A percentile compares a stretch with the other conserved stretches of the same genome.
phyloP scores from a whole-genome alignment of 495 filamentous ascomycete genomes.

The Penicillium bovifimosum region DNA sequence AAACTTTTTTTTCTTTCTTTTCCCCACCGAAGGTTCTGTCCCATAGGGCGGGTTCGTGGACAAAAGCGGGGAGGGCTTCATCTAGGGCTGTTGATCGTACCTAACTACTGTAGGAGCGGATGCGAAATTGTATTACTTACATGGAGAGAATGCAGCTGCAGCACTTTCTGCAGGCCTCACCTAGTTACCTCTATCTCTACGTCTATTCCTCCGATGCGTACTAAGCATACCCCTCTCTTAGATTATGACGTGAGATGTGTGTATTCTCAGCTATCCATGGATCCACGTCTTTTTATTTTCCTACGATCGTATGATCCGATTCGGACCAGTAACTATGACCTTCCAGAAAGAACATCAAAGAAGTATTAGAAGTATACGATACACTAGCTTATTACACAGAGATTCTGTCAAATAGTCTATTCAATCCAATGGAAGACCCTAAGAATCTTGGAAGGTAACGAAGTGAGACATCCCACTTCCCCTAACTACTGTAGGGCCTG shows the following conservation, averaged over 20 bases:
- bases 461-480: conserved; percentile 12
- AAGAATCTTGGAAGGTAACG: conserved; percentile 27
- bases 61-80: conserved; percentile 20
- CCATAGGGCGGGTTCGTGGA: conserved; percentile 7
- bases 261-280: too few species aligned
- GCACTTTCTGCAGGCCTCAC: background rate
- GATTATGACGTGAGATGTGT: background rate
- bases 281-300: too few species aligned
- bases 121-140: conserved; percentile 29
- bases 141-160: conserved; percentile 8
- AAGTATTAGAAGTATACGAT: background rate
- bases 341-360: conserved; percentile 3
- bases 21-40: conserved; percentile 1
- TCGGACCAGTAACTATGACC: background rate
- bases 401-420: conserved; percentile 25
- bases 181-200: background rate
- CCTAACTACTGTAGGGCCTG: background rate
- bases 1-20: conserved; percentile 7
- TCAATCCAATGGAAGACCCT: conserved; percentile 28
- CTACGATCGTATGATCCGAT: too few species aligned
- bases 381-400: background rate
- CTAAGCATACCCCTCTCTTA: too few species aligned
- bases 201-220: too few species aligned
- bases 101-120: conserved; percentile 24
- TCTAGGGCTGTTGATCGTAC: conserved; percentile 27